These are phyloP conservation scores for Bipolaris gigantea DNA, from an alignment of 2,329 filamentous ascomycete genomes.

Conservation along the genomic window DNA sequence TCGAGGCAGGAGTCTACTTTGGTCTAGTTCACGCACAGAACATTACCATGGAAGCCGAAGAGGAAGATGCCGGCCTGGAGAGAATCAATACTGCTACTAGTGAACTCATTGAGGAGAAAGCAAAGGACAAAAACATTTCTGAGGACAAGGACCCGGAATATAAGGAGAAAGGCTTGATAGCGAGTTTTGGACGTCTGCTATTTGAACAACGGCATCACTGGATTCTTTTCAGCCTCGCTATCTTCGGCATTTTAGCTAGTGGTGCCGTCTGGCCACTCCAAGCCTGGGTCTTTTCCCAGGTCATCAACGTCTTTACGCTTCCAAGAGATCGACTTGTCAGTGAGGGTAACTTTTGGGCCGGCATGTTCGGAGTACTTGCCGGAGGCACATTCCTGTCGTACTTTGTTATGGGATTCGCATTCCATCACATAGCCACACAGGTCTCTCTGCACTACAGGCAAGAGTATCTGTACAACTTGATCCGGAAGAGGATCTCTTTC, in stretches of 20 bases:
- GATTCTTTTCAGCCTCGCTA: constrained; percentile 36
- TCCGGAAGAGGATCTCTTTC: constrained; percentile 62
- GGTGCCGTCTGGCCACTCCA: constrained; percentile 46
- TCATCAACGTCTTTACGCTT: constrained; percentile 44
- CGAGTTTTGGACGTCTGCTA: constrained; percentile 40
- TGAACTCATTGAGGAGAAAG: constrained; percentile 11
- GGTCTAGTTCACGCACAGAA: constrained; percentile 61
- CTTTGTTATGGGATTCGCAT: constrained; percentile 50
- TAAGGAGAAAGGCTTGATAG: constrained; percentile 33
- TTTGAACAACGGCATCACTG: constrained; percentile 42
- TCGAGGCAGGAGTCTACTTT: constrained; percentile 65
- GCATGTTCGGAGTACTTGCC: constrained; percentile 67
- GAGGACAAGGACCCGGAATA: constrained; percentile 29
- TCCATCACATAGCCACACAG: constrained; percentile 42
- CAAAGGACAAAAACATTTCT: constrained; percentile 2
- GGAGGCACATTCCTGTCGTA: constrained; percentile 58
- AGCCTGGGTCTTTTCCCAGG: constrained; percentile 44
- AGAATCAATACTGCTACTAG: constrained; percentile 24
- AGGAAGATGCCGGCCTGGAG: constrained; percentile 20
- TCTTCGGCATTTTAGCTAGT: constrained; percentile 34
- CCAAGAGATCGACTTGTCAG: constrained; percentile 31
- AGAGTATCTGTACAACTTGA: constrained; percentile 63
- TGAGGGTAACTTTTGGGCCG: constrained; percentile 61
- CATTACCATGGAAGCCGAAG: constrained; percentile 31
- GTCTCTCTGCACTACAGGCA: constrained; percentile 58